Evolutionary conservation across 108 stramenopile species (phyloP).

Genomic region (Asterionellopsis glacialis): DNA sequence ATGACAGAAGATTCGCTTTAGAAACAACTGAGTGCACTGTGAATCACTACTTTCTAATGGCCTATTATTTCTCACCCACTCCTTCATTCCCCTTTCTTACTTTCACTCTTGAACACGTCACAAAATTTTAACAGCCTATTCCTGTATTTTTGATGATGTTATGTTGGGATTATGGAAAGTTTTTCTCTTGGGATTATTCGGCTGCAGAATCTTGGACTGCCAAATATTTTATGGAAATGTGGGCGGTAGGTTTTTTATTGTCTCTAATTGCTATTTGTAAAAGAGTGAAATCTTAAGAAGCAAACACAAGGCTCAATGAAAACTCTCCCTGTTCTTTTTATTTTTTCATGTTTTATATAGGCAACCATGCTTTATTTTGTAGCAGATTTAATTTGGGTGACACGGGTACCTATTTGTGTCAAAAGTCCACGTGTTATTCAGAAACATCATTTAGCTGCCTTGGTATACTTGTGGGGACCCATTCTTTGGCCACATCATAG

Average conservation of each 20-base stretch:
- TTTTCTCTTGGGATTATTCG: not conserved
- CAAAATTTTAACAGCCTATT: not conserved
- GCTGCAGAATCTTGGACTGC: conserved; percentile 28
- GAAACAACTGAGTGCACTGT: not conserved
- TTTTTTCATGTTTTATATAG: conserved; percentile 3
- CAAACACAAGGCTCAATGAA: no score
- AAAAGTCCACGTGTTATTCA: conserved; percentile 51
- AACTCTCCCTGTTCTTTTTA: no score
- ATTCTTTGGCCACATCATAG: conserved; percentile 19
- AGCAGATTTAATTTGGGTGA: conserved; percentile 63
- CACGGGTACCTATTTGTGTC: conserved; percentile 50
- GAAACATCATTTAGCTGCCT: conserved; percentile 46
- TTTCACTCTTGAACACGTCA: no score
- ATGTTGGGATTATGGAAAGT: not conserved
- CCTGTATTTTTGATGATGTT: not conserved
- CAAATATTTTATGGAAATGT: conserved; percentile 25
- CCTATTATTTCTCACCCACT: not conserved
- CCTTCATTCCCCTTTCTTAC: no score
- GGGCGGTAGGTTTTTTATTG: not conserved
- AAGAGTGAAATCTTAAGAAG: no score
- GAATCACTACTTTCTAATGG: not conserved
- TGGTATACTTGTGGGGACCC: conserved; percentile 38
- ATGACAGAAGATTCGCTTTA: conserved; percentile 1
- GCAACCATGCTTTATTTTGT: conserved; percentile 61
- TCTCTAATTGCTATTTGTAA: no score